Evolutionary conservation across 1,284 basidiomycete species (phyloP).

Genomic region (Fomitopsis palustris): DNA sequence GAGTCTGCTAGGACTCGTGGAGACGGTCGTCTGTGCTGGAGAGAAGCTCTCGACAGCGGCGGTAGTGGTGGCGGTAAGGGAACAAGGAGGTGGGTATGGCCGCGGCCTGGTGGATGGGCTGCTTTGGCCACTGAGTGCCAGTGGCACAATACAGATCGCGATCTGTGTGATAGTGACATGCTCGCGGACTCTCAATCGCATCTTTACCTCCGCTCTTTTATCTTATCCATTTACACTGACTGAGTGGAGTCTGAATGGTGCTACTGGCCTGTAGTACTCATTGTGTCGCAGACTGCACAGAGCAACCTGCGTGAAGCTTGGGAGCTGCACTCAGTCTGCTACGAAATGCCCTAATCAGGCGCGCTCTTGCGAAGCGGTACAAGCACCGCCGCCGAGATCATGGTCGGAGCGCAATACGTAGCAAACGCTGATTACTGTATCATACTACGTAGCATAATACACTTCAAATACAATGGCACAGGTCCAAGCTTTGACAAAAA

Average conservation of each 20-base stretch:
- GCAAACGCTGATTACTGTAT: background rate
- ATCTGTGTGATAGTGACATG: background rate
- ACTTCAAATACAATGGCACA: background rate
- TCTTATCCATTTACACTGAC: background rate
- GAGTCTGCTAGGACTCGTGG: background rate
- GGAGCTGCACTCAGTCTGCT: no score
- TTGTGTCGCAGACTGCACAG: no score
- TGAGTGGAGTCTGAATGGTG: background rate
- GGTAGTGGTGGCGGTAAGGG: background rate
- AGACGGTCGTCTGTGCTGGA: background rate
- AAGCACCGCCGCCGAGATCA: background rate
- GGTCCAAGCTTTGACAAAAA: background rate
- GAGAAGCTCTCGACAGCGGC: background rate
- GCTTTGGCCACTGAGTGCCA: background rate
- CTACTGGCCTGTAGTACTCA: no score
- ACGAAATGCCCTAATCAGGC: no score
- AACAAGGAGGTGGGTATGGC: background rate
- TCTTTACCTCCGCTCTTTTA: background rate
- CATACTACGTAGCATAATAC: background rate
- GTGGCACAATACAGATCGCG: constrained; percentile 1
- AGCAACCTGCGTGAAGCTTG: no score
- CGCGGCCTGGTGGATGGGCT: background rate
- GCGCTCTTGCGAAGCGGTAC: background rate
- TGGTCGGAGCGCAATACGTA: background rate
- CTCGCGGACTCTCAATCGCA: background rate